phyloP scores from a whole-genome alignment of 2,329 filamentous ascomycete species.

The Botrytis pseudocinerea region DNA sequence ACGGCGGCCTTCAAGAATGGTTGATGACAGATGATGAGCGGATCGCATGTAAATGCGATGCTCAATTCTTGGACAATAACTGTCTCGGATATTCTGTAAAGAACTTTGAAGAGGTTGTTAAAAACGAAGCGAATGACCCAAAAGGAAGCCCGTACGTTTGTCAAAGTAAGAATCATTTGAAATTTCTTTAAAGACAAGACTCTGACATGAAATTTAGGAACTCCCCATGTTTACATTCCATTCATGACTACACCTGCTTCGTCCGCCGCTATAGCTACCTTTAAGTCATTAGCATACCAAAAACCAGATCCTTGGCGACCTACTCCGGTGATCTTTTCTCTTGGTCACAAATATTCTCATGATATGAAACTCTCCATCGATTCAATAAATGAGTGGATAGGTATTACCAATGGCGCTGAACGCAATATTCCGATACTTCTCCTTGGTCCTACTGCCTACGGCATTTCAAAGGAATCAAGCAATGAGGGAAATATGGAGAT shows the following conservation, averaged over 20 bases:
- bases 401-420: constrained; percentile 41
- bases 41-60: constrained; percentile 44
- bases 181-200: neutral
- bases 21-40: constrained; percentile 41
- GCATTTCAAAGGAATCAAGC: constrained; percentile 14
- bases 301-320: constrained; percentile 43
- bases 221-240: constrained; percentile 43
- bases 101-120: constrained; percentile 31
- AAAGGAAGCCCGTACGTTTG: constrained; percentile 28
- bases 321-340: constrained; percentile 45
- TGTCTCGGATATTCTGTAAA: constrained; percentile 40
- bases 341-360: constrained; percentile 39
- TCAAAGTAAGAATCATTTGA: constrained; percentile 26
- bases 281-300: constrained; percentile 39
- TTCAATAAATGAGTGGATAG: constrained; percentile 46
- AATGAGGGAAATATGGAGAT: constrained; percentile 28
- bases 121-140: constrained; percentile 24
- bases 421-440: constrained; percentile 47
- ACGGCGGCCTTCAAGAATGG: constrained; percentile 45
- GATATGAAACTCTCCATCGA: constrained; percentile 37
- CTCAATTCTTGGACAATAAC: constrained; percentile 43
- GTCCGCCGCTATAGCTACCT: constrained; percentile 35
- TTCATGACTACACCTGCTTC: constrained; percentile 41
- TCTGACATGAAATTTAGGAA: constrained; percentile 33
- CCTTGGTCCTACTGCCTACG: constrained; percentile 43